Conservation (phyloP, 1,284 basidiomycete genomes). For the Schizopora paradoxa region DNA sequence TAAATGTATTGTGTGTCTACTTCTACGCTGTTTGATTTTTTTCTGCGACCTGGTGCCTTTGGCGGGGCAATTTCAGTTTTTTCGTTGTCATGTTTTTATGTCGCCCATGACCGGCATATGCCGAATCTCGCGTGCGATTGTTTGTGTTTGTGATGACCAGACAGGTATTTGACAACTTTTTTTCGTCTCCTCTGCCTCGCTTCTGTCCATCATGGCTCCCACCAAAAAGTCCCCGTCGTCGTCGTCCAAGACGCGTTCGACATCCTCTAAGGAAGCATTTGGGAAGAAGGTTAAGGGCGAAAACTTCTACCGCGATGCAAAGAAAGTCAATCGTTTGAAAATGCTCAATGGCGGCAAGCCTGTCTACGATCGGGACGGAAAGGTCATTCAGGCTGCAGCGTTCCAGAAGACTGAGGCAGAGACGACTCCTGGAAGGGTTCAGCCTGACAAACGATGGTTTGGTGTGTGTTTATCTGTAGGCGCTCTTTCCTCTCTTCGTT, state of each 20-base stretch:
- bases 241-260: slow-evolving; percentile 38
- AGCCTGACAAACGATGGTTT: slow-evolving; percentile 93
- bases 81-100: no score
- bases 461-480: slow-evolving; percentile 68
- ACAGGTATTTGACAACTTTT: not conserved
- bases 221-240: slow-evolving; percentile 51
- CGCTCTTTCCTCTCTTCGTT: not conserved
- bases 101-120: not conserved
- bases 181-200: slow-evolving; percentile 1
- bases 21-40: no score
- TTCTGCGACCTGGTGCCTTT: no score
- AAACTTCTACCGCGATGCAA: slow-evolving; percentile 92
- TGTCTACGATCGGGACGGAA: slow-evolving; percentile 83
- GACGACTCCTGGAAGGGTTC: slow-evolving; percentile 81
- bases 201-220: slow-evolving; percentile 45
- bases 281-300: slow-evolving; percentile 77
- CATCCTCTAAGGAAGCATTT: slow-evolving; percentile 12
- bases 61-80: no score
- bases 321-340: slow-evolving; percentile 76
- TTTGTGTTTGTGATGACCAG: not conserved
- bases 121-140: not conserved
- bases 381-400: slow-evolving; percentile 85
- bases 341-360: slow-evolving; percentile 90
- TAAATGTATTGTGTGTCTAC: no score
- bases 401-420: slow-evolving; percentile 92